Evolutionary conservation across 2,329 filamentous ascomycete genomes (phyloP).

Genomic region (Chaetomium strumarium): DNA sequence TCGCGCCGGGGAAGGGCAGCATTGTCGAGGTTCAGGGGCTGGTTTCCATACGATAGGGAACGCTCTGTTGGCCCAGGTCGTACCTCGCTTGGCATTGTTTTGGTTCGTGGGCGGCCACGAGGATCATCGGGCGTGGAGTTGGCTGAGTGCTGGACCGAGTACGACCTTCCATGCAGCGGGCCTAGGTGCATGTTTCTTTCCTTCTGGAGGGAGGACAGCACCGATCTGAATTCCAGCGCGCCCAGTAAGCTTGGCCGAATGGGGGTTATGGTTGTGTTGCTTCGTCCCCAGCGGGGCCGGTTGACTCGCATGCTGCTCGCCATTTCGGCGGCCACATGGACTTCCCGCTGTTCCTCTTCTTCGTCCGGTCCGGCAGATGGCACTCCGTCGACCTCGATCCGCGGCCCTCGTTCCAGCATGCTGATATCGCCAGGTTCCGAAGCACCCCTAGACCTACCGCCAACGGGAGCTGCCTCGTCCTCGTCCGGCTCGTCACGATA

Average conservation of each 20-base stretch:
- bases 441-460: slow-evolving; percentile 24
- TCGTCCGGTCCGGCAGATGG: slow-evolving; percentile 15
- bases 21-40: slow-evolving; percentile 30
- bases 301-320: slow-evolving; percentile 88
- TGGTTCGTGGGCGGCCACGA: slow-evolving; percentile 14
- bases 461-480: slow-evolving; percentile 39
- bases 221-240: slow-evolving; percentile 86
- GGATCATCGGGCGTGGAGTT: slow-evolving; percentile 6
- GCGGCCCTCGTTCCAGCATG: slow-evolving; percentile 39
- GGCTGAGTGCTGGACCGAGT: slow-evolving; percentile 29
- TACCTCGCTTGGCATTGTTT: slow-evolving; percentile 13
- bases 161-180: slow-evolving; percentile 21
- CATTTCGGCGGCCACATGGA: slow-evolving; percentile 72
- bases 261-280: slow-evolving; percentile 70
- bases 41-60: slow-evolving; percentile 43
- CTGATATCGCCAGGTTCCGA: slow-evolving; percentile 35
- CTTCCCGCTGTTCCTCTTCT: slow-evolving; percentile 45
- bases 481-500: slow-evolving; percentile 61
- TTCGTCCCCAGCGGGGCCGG: slow-evolving; percentile 57
- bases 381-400: slow-evolving; percentile 41
- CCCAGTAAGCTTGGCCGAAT: slow-evolving; percentile 92
- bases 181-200: slow-evolving; percentile 54
- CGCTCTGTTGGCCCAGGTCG: slow-evolving; percentile 31
- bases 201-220: slow-evolving; percentile 78
- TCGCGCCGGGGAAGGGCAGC: slow-evolving; percentile 39